Conservation (phyloP, 2,329 filamentous ascomycete genomes). For the Colletotrichum gloeosporioides region DNA sequence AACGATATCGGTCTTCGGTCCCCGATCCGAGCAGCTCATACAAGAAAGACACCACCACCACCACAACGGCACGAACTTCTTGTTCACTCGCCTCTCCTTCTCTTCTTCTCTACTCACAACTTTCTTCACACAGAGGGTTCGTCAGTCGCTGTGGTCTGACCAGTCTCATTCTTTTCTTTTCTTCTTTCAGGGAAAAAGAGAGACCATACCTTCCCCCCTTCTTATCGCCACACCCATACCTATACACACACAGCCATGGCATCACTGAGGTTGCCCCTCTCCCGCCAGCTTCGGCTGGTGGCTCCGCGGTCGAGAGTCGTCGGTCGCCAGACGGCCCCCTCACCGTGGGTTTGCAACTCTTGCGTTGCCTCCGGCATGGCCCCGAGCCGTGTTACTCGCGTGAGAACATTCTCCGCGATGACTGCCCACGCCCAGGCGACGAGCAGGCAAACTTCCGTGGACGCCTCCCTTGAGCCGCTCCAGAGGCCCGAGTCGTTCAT, state of each 20-base stretch:
- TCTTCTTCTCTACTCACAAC: not conserved
- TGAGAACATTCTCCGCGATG: constrained; percentile 16
- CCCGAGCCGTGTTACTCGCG: not conserved
- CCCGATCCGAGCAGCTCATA: constrained; percentile 12
- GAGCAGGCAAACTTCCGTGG: constrained; percentile 2
- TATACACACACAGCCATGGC: constrained; percentile 9
- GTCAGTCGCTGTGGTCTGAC: not conserved
- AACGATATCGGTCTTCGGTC: constrained; percentile 18
- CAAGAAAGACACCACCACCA: not conserved
- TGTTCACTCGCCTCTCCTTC: not conserved
- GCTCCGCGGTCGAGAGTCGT: constrained; percentile 14
- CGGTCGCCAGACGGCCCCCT: constrained; percentile 11
- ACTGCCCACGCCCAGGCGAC: constrained; percentile 8
- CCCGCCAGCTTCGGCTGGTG: constrained; percentile 23
- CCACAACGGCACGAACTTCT: not conserved
- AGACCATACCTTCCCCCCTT: not conserved
- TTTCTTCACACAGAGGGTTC: not conserved
- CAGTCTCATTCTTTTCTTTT: not conserved
- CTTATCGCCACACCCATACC: not conserved
- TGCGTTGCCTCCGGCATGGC: not conserved
- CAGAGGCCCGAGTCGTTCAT: constrained; percentile 68
- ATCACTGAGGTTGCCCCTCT: constrained; percentile 20
- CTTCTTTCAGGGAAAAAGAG: not conserved
- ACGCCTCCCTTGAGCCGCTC: constrained; percentile 22
- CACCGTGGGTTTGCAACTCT: constrained; percentile 19